Conservation (phyloP, 2,329 filamentous ascomycete genomes). For the Sordariomycetes sp. region DNA sequence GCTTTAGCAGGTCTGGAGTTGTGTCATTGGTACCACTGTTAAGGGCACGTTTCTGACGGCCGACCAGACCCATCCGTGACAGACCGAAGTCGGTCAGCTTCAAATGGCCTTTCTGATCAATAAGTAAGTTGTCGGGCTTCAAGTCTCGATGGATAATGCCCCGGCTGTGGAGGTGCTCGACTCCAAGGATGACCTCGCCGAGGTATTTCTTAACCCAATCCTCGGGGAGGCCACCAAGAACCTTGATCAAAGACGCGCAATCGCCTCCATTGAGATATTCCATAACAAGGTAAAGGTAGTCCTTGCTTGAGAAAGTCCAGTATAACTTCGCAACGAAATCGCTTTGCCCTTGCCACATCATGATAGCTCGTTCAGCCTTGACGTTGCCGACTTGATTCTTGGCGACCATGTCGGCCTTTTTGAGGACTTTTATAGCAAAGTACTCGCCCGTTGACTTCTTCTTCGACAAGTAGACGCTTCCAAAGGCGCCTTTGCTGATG, state of each 20-base stretch:
- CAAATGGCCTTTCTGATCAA: constrained; percentile 91
- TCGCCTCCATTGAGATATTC: constrained; percentile 97
- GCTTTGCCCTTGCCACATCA: constrained; percentile 99
- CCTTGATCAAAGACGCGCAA: constrained; percentile 92
- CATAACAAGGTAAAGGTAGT: constrained; percentile 98
- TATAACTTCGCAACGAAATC: constrained; percentile 98
- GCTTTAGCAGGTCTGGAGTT: constrained; percentile 86
- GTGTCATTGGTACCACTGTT: constrained; percentile 68
- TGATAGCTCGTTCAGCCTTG: constrained; percentile 95
- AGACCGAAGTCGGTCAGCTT: constrained; percentile 97
- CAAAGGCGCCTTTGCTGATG: constrained; percentile 97
- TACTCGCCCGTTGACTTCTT: constrained; percentile 99
- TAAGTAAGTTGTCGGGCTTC: constrained; percentile 94
- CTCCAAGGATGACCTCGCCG: constrained; percentile 90
- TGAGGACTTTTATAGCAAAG: constrained; percentile 95
- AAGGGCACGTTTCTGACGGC: constrained; percentile 87
- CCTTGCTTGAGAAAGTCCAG: constrained; percentile 99
- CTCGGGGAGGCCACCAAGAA: constrained; percentile 83
- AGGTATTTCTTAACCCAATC: constrained; percentile 98
- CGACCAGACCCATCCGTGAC: constrained; percentile 93
- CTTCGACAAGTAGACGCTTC: constrained; percentile 94
- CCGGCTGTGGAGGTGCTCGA: constrained; percentile 88
- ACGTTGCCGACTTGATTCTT: constrained; percentile 99
- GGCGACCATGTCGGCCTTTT: constrained; percentile 99
- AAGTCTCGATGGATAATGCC: constrained; percentile 95